These are phyloP conservation scores for Aechmea fasciata DNA, from an alignment of 176 grass and related monocot species.

Conservation along the genomic window DNA sequence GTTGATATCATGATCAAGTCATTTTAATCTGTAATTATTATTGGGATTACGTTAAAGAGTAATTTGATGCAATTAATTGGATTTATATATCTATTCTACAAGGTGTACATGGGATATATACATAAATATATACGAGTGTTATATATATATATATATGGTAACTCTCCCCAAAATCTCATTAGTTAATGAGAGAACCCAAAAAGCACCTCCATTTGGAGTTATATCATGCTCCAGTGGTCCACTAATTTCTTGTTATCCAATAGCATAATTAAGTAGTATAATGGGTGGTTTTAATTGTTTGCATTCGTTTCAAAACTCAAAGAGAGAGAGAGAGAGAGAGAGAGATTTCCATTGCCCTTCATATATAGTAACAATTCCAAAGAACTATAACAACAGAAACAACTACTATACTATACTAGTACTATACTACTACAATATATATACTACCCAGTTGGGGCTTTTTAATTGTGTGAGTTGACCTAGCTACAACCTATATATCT, in stretches of 20 bases:
- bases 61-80: no score
- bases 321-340: constrained; percentile 23
- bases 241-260: constrained; percentile 27
- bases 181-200: constrained; percentile 13
- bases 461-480: constrained; percentile 25
- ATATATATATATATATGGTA: no score
- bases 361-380: constrained; percentile 32
- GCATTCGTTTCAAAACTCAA: constrained; percentile 15
- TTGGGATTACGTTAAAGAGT: no score
- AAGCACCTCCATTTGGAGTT: constrained; percentile 20
- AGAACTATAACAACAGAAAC: constrained; percentile 1
- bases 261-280: constrained; percentile 25
- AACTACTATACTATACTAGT: constrained; percentile 52
- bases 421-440: constrained; percentile 47
- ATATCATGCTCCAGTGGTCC: constrained; percentile 4
- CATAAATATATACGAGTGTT: constrained; percentile 20
- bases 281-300: constrained; percentile 11
- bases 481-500: constrained; percentile 26
- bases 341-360: constrained; percentile 63
- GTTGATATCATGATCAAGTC: neutral
- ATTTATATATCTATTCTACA: no score
- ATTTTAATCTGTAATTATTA: no score
- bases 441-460: constrained; percentile 5
- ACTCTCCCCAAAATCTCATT: constrained; percentile 11
- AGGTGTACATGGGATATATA: no score